A percentile compares a stretch with the other conserved stretches of the same genome.
phyloP scores from a whole-genome alignment of 768 basidiomycete species.

The Xerocomus brunneocitrinus region DNA sequence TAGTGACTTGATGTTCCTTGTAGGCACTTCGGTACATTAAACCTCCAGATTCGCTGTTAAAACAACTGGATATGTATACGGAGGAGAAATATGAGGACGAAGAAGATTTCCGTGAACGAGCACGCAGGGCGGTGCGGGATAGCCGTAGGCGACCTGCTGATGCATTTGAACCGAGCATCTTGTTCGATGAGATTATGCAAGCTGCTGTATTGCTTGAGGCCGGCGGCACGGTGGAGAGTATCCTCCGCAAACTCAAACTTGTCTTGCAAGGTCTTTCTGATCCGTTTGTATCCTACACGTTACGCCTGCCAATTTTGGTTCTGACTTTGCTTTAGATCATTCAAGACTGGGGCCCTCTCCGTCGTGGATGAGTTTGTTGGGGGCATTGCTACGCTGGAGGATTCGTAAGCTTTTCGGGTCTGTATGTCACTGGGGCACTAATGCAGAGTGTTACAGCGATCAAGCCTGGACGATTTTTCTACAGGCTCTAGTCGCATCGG shows the following conservation, averaged over 20 bases:
- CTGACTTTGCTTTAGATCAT: constrained; percentile 39
- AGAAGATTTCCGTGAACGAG: constrained; percentile 72
- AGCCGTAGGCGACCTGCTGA: constrained; percentile 17
- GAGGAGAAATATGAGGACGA: constrained; percentile 92
- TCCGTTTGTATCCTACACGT: constrained; percentile 41
- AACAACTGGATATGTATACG: constrained; percentile 73
- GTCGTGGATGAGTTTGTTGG: constrained; percentile 65
- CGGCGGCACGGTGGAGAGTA: constrained; percentile 44
- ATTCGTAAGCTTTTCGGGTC: constrained; percentile 47
- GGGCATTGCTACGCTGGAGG: constrained; percentile 52
- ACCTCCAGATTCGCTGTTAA: constrained; percentile 75
- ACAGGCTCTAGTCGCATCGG: constrained; percentile 53
- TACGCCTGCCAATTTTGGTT: not conserved
- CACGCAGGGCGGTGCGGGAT: constrained; percentile 35
- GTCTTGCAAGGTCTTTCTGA: constrained; percentile 58
- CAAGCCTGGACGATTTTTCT: constrained; percentile 62
- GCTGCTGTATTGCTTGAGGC: constrained; percentile 45
- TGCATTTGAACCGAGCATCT: constrained; percentile 48
- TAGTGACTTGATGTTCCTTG: not conserved
- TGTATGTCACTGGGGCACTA: constrained; percentile 9
- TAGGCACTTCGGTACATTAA: constrained; percentile 72
- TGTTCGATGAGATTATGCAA: constrained; percentile 56
- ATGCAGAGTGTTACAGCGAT: constrained; percentile 41
- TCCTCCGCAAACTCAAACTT: constrained; percentile 50
- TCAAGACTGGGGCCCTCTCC: constrained; percentile 55